Evolutionary conservation across 2,329 filamentous ascomycete species (phyloP).

Genomic region (Fusarium equiseti): DNA sequence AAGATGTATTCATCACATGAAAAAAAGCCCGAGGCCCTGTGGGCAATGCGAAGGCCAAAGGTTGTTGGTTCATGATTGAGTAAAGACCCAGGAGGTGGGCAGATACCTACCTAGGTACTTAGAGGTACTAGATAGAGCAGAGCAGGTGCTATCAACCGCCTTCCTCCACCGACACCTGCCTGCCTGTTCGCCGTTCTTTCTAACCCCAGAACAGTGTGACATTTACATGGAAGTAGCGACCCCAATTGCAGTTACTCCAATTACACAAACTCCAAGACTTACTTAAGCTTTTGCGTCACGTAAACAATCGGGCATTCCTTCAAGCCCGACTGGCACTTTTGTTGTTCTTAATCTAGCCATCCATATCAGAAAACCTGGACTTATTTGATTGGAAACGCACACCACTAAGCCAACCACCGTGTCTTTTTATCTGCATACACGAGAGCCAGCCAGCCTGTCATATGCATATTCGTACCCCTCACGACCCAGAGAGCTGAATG

Average conservation of each 20-base stretch:
- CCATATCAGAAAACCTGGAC: not conserved
- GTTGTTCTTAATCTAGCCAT: not conserved
- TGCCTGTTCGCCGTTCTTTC: not conserved
- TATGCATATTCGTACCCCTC: conserved; percentile 31
- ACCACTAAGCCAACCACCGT: conserved; percentile 38
- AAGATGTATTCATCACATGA: no score
- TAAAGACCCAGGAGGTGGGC: not conserved
- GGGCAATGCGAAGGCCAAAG: not conserved
- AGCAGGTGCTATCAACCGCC: not conserved
- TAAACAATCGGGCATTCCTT: not conserved
- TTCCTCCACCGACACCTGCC: not conserved
- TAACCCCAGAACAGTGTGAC: not conserved
- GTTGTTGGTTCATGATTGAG: not conserved
- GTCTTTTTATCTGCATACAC: conserved; percentile 44
- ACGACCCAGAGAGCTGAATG: conserved; percentile 41
- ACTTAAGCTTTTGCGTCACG: conserved; percentile 7
- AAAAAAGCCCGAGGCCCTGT: not conserved
- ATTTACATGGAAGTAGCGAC: not conserved
- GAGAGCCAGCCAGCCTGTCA: conserved; percentile 31
- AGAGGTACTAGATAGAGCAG: not conserved
- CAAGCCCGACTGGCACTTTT: conserved; percentile 24
- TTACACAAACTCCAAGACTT: not conserved
- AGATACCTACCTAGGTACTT: not conserved
- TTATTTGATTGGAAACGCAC: conserved; percentile 24
- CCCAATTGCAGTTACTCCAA: not conserved